Conservation (phyloP, 768 basidiomycete species). For the Pisolithus microcarpus region DNA sequence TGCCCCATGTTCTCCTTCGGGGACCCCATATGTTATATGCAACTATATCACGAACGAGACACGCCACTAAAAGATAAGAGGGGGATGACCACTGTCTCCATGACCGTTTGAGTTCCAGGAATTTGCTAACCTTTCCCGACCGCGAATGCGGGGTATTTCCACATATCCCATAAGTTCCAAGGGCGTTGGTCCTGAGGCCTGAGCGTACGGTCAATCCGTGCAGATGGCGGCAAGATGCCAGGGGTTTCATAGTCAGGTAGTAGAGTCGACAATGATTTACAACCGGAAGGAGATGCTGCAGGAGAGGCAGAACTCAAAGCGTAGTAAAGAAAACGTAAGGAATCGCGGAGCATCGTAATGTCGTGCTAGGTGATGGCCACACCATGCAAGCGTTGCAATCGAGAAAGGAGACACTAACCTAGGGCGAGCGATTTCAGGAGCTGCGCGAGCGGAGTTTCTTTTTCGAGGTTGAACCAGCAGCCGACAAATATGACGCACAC, state of each 20-base stretch:
- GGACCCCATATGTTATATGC: slow-evolving; percentile 82
- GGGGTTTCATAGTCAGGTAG: slow-evolving; percentile 56
- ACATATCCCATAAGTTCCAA: slow-evolving; percentile 59
- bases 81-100: background rate
- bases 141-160: slow-evolving; percentile 63
- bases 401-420: too few relatives aligned
- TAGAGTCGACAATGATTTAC: slow-evolving; percentile 18
- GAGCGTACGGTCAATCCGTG: slow-evolving; percentile 64
- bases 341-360: slow-evolving; percentile 19
- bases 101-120: too few relatives aligned
- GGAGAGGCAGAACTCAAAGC: slow-evolving; percentile 10
- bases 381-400: too few relatives aligned
- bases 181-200: slow-evolving; percentile 50
- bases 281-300: slow-evolving; percentile 7
- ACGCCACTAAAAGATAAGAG: slow-evolving; percentile 15
- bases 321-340: slow-evolving; percentile 15
- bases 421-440: background rate
- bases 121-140: slow-evolving; percentile 52
- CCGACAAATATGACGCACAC: too few relatives aligned
- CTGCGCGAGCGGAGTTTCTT: background rate
- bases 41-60: slow-evolving; percentile 59
- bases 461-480: too few relatives aligned
- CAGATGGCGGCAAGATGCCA: slow-evolving; percentile 64
- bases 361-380: background rate
- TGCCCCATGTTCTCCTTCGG: slow-evolving; percentile 84